Base-by-base conservation (phyloP, 345 rosid species). In the Isatis tinctoria region DNA sequence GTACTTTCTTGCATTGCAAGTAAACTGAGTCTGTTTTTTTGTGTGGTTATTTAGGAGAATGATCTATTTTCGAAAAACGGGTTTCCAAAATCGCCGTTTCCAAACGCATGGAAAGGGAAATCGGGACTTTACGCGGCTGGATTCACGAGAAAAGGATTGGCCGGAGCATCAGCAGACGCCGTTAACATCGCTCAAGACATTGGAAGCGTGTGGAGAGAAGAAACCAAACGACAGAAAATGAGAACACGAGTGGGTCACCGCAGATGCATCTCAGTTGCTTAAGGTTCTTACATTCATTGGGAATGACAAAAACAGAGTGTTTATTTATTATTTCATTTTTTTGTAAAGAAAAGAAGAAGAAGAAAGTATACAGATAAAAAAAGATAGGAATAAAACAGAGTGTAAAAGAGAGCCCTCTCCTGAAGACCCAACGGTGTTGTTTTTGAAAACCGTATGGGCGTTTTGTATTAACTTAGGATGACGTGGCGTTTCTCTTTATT, bases 161-260 rank as follows among this genome's bases (percentile, higher is more conserved):
- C 91, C 3, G 98, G 98, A 70, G 93, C 89, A 51, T 89, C 96
- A 58, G 82, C 83, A 6, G 99, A 95, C 54, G 97, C 99, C n/a
- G 59, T 81, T 40, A 88, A 73, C 69, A 87, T 92, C 10, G 91
- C 97, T 13, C 67, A 85, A 65, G 97, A 95, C 18, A 90, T 95
- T 68, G 87, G 92, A 79, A 72, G 61, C 8, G 86, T 83, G 69
- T 95, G 97, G 99, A 95, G 87, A 69, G 58, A 78, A 53, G 99
- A 92, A 65, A 92, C 96, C 3, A 86, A 85, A 78, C 82, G 61
- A 51, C 88, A 85, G 67, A 80, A 66, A 67, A 91, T 82, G 78
- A 78, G 82, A 73, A 69, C 85, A 5, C 75, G 71, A 1, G 87
- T 85, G 60, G 82, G 87, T 83, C 94, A 84, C 12, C 84, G 91